These are phyloP conservation scores for Cudoniella acicularis DNA, from an alignment of 495 filamentous ascomycete species.

Conservation along the genomic window DNA sequence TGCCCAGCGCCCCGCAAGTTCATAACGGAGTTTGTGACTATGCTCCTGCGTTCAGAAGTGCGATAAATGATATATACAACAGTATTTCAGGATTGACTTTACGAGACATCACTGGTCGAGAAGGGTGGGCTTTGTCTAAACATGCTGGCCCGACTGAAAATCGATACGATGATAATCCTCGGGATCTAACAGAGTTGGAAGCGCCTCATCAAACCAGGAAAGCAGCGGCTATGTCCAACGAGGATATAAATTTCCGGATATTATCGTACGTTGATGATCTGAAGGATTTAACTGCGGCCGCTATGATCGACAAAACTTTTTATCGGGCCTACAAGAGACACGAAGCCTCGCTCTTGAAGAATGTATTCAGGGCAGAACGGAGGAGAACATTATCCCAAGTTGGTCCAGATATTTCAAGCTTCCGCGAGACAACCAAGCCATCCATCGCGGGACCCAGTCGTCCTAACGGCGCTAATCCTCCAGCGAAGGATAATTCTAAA, in stretches of 20 bases:
- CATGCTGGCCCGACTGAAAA: slow-evolving; percentile 14
- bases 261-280: slow-evolving; percentile 25
- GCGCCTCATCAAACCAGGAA: slow-evolving; percentile 1
- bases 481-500: slow-evolving; percentile 7
- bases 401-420: neutral
- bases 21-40: slow-evolving; percentile 37
- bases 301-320: slow-evolving; percentile 27
- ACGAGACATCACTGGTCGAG: slow-evolving; percentile 28
- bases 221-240: slow-evolving; percentile 10
- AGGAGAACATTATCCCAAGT: slow-evolving; percentile 14
- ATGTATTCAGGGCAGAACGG: slow-evolving; percentile 17
- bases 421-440: neutral
- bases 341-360: slow-evolving; percentile 25
- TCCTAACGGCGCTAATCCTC: neutral
- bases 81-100: slow-evolving; percentile 34
- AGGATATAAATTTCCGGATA: slow-evolving; percentile 27
- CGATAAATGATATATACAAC: slow-evolving; percentile 37
- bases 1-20: slow-evolving; percentile 32
- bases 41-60: slow-evolving; percentile 33
- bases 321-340: slow-evolving; percentile 31
- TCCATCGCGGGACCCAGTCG: neutral
- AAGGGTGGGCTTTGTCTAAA: slow-evolving; percentile 33
- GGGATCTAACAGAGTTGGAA: slow-evolving; percentile 14
- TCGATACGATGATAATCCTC: neutral
- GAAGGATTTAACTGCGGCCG: slow-evolving; percentile 28